Evolutionary conservation across 495 filamentous ascomycete species (phyloP), one percentile per base, ranked within the genome.

Genomic region (Lepidopterella palustris): DNA sequence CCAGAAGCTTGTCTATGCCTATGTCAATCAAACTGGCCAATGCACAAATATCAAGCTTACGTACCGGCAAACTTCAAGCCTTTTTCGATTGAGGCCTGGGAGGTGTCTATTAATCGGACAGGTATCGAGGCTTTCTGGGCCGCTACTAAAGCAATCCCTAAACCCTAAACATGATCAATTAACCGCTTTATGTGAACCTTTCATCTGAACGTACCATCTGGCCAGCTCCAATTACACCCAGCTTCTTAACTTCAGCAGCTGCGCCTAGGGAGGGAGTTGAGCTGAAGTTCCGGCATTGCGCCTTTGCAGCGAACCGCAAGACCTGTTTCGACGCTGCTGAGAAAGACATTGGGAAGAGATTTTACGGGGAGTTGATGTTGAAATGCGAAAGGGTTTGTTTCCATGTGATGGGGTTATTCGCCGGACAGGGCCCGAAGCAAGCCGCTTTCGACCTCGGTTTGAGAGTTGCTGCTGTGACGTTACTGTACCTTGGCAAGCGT

Each of bases 131-230:
- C 92, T 75, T 81, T 91, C 59, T 87, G 84, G 45, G 93, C 90
- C 50, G 95, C 95, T 20, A 97, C 93, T 25, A 99, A 80, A 13
- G 93, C 95, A 70, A 99, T 97, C 52, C 95, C 95, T 52, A 99
- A 78, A 60, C 95, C 93, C 93, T 97, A 65, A 57, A 31, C 13
- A 59, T 42, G 18, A 58, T 73, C 59, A 77, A 68, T 63, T 62
- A 32, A 50, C 23, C 15, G 25, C 25, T 26, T 15, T 50, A 24
- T 10, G 6, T 5, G n/a, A 25, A 6, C 15, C 6, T 13, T 15
- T 8, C 25, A 18, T 50, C 2, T 39, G 51, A 23, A n/a, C 40
- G 40, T 68, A 71, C 73, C 72, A 97, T 97, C 72, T 97, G 95
- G 18, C 95, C 95, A 49, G 92, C 93, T 59, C 95, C 95, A 65